Evolutionary conservation across 768 basidiomycete genomes (phyloP).

Genomic region (Mycena belliarum): DNA sequence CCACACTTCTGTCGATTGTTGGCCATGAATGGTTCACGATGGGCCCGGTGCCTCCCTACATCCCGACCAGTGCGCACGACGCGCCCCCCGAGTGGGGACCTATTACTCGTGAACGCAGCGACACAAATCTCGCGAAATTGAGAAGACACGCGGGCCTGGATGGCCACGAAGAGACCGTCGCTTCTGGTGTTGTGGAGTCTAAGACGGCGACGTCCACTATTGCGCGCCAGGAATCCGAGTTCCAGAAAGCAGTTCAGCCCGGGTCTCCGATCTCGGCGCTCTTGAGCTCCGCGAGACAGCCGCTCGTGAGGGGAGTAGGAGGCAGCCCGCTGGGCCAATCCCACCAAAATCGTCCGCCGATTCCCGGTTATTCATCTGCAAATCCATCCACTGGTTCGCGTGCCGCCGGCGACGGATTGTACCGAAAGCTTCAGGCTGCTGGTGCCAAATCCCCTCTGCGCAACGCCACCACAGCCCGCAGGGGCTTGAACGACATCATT

Average conservation of each 20-base stretch:
- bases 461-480: conserved; percentile 36
- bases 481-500: conserved; percentile 47
- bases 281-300: conserved; percentile 85
- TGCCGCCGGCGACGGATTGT: conserved; percentile 22
- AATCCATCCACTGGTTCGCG: conserved; percentile 16
- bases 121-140: conserved; percentile 69
- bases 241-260: conserved; percentile 94
- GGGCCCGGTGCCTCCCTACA: conserved; percentile 78
- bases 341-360: conserved; percentile 12
- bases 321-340: conserved; percentile 26
- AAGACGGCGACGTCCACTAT: conserved; percentile 49
- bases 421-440: conserved; percentile 44
- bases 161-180: conserved; percentile 49
- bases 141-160: conserved; percentile 66
- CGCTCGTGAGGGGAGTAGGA: conserved; percentile 68
- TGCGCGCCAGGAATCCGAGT: conserved; percentile 91
- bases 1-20: conserved; percentile 82
- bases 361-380: conserved; percentile 12
- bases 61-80: conserved; percentile 81
- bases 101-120: conserved; percentile 59
- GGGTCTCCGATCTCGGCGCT: conserved; percentile 92
- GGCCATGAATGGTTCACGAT: conserved; percentile 81
- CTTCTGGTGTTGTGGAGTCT: conserved; percentile 39
- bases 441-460: conserved; percentile 59
- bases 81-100: conserved; percentile 72